Evolutionary conservation across 169 alveolate genomes (phyloP).

Genomic region (Eimeria acervulina): DNA sequence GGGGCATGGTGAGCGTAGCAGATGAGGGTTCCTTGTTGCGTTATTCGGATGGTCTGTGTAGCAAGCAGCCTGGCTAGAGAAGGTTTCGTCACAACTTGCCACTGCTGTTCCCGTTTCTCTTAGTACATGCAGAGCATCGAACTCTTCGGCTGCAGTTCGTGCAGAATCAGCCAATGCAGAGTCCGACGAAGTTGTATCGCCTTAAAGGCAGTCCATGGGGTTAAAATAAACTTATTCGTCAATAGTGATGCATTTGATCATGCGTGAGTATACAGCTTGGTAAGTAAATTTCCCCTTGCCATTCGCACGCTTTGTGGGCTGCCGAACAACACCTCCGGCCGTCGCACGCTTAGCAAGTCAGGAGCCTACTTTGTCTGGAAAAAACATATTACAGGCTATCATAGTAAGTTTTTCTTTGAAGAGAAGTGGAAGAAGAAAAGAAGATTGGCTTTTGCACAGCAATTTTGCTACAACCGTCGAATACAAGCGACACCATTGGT

Average conservation of each 20-base stretch:
- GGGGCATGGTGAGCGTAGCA: background rate
- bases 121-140: background rate
- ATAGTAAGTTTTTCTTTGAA: background rate
- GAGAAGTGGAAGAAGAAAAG: background rate
- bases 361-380: background rate
- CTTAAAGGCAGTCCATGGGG: slow-evolving; percentile 11
- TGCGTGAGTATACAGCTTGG: background rate
- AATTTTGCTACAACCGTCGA: background rate
- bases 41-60: background rate
- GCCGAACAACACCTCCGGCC: background rate
- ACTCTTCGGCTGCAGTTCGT: background rate
- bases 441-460: background rate
- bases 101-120: background rate
- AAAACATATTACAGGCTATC: background rate
- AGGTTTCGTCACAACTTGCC: background rate
- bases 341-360: background rate
- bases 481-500: background rate
- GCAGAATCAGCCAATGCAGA: background rate
- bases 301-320: background rate
- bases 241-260: background rate
- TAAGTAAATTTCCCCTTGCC: background rate
- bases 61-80: background rate
- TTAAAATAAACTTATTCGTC: background rate
- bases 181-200: background rate
- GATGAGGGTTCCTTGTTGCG: background rate